Evolutionary conservation across 768 basidiomycete genomes (phyloP), one percentile per base, ranked within the genome.

Genomic region (Hericium coralloides): DNA sequence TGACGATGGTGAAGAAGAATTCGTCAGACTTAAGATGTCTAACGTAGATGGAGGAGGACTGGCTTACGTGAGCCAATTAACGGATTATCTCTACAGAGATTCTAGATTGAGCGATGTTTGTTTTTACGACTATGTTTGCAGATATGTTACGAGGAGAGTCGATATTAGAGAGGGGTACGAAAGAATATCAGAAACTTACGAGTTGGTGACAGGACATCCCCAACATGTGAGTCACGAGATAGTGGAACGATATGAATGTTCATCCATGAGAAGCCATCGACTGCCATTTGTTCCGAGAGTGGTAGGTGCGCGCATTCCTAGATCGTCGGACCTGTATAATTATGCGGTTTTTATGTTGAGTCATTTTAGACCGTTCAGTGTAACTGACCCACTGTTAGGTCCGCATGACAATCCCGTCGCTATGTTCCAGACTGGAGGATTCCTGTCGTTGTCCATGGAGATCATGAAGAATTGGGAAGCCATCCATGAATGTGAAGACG

Each of bases 401-500:
- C n/a, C n/a, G n/a, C n/a, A n/a, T n/a, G n/a, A n/a, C n/a, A n/a
- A n/a, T n/a, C n/a, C n/a, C n/a, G n/a, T n/a, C n/a, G n/a, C n/a
- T n/a, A n/a, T n/a, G n/a, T n/a, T n/a, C n/a, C n/a, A n/a, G n/a
- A n/a, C n/a, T n/a, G n/a, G n/a, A n/a, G n/a, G n/a, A n/a, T 64
- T 61, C 23, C 43, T 37, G 5, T 20, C 2, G n/a, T 20, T 23
- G 14, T n/a, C 45, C 25, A 12, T 36, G 25, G 20, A 8, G 7
- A 58, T 72, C 12, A 65, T 70, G 56, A 52, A 59, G 6, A 72
- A 72, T 45, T 71, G 71, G 71, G 65, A 71, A 39, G 69, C 65
- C 17, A 60, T 71, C 0, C 54, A 72, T 62, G 71, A 72, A 53
- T 72, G 71, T 58, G 63, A 68, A 45, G 72, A 73, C 66, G 63